Conservation (phyloP, 2,329 filamentous ascomycete genomes). For the Microcyclosporella mali region DNA sequence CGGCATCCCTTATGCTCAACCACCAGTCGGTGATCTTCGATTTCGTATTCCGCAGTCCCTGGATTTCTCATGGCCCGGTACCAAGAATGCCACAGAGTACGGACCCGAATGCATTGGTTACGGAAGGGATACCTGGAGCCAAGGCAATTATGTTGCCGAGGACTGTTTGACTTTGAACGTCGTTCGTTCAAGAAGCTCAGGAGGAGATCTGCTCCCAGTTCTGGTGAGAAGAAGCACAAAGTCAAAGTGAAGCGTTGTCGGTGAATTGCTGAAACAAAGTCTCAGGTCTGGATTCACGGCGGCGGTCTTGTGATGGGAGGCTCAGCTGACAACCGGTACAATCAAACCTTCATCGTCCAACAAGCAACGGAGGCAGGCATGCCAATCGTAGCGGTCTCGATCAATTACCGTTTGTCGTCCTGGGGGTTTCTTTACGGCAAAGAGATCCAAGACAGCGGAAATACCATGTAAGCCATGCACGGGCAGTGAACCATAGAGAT, state of each 20-base stretch:
- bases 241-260: background rate
- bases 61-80: slow-evolving; percentile 41
- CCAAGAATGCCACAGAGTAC: slow-evolving; percentile 41
- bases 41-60: slow-evolving; percentile 47
- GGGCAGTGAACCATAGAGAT: slow-evolving; percentile 13
- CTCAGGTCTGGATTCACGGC: slow-evolving; percentile 18
- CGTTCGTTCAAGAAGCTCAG: slow-evolving; percentile 11
- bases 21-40: slow-evolving; percentile 46
- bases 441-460: slow-evolving; percentile 47
- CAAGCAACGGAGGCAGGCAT: slow-evolving; percentile 21
- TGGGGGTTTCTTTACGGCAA: slow-evolving; percentile 61
- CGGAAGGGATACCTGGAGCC: slow-evolving; percentile 29
- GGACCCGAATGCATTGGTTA: slow-evolving; percentile 48
- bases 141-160: slow-evolving; percentile 23
- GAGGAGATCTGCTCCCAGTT: slow-evolving; percentile 16
- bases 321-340: slow-evolving; percentile 22
- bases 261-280: no score
- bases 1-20: slow-evolving; percentile 53
- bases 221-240: slow-evolving; percentile 11
- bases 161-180: slow-evolving; percentile 25
- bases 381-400: slow-evolving; percentile 51
- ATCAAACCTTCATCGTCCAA: slow-evolving; percentile 27
- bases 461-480: slow-evolving; percentile 41
- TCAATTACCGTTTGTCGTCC: slow-evolving; percentile 59
- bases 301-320: slow-evolving; percentile 23